phyloP scores from a whole-genome alignment of 768 basidiomycete species.

The Suillus plorans region DNA sequence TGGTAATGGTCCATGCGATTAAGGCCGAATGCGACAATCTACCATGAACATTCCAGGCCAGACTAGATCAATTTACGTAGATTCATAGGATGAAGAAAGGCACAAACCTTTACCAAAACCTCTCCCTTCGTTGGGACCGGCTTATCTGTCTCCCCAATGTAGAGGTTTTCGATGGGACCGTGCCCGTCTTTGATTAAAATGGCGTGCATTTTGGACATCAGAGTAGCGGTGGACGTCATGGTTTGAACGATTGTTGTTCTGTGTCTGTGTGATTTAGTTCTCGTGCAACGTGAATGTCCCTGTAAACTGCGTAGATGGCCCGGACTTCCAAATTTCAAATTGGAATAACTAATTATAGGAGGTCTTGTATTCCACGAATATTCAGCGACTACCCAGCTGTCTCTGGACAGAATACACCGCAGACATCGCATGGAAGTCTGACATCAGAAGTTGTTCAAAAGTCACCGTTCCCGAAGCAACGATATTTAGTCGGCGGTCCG shows the following conservation, averaged over 20 bases:
- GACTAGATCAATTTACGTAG: neutral
- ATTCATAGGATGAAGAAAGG: slow-evolving; percentile 1
- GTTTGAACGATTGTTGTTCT: neutral
- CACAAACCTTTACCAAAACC: slow-evolving; percentile 76
- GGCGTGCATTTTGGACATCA: slow-evolving; percentile 60
- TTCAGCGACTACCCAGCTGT: slow-evolving; percentile 1
- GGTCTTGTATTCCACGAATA: neutral
- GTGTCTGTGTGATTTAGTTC: neutral
- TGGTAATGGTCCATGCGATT: slow-evolving; percentile 86
- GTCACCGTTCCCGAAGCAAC: neutral
- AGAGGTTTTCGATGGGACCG: slow-evolving; percentile 75
- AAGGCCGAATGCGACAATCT: slow-evolving; percentile 84
- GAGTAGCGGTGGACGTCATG: neutral
- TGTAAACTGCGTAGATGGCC: no score
- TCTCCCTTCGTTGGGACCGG: slow-evolving; percentile 58
- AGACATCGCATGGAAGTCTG: neutral
- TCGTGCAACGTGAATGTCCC: neutral
- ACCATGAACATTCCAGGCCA: neutral
- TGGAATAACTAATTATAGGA: neutral
- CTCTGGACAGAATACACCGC: neutral
- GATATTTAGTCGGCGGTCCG: neutral
- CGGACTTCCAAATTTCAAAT: neutral
- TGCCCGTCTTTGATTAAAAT: slow-evolving; percentile 74
- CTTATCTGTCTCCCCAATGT: slow-evolving; percentile 67
- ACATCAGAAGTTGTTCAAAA: neutral